A percentile compares a stretch with the other conserved stretches of the same genome.
Conservation (phyloP, 805 yeast genomes). For the Starmera amethionina region DNA sequence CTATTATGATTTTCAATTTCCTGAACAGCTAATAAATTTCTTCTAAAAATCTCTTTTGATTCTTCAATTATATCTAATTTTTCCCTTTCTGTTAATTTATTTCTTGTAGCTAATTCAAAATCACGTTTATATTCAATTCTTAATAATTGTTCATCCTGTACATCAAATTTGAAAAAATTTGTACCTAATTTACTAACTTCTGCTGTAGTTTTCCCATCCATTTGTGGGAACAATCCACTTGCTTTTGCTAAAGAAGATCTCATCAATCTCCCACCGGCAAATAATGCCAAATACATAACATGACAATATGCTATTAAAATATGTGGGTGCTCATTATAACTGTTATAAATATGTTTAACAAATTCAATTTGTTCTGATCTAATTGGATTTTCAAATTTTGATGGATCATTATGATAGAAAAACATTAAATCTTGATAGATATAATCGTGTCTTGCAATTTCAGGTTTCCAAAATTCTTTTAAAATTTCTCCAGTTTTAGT, state of each 20-base stretch:
- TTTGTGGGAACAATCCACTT: slow-evolving; percentile 66
- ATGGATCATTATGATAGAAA: slow-evolving; percentile 45
- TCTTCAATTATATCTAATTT: slow-evolving; percentile 63
- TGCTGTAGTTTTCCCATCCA: slow-evolving; percentile 53
- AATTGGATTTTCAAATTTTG: slow-evolving; percentile 48
- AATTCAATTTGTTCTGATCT: slow-evolving; percentile 55
- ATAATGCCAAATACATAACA: slow-evolving; percentile 74
- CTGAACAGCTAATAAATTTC: slow-evolving; percentile 48
- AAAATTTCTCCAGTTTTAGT: slow-evolving; percentile 32
- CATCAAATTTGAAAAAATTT: slow-evolving; percentile 62
- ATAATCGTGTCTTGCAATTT: slow-evolving; percentile 49
- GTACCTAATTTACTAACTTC: slow-evolving; percentile 57
- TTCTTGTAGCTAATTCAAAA: slow-evolving; percentile 69
- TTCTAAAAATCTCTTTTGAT: slow-evolving; percentile 52
- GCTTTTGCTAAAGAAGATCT: slow-evolving; percentile 56
- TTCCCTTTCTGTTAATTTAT: slow-evolving; percentile 57
- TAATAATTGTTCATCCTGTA: slow-evolving; percentile 54
- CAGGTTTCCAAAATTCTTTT: slow-evolving; percentile 57
- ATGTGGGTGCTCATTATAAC: slow-evolving; percentile 55
- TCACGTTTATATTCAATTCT: slow-evolving; percentile 62
- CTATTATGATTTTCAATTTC: slow-evolving; percentile 65
- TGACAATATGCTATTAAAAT: slow-evolving; percentile 73
- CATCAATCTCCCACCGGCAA: slow-evolving; percentile 79
- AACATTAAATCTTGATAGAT: slow-evolving; percentile 56
- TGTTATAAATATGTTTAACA: slow-evolving; percentile 45